Conservation (phyloP, 768 basidiomycete genomes). For the Strobilomyces dryophilus region DNA sequence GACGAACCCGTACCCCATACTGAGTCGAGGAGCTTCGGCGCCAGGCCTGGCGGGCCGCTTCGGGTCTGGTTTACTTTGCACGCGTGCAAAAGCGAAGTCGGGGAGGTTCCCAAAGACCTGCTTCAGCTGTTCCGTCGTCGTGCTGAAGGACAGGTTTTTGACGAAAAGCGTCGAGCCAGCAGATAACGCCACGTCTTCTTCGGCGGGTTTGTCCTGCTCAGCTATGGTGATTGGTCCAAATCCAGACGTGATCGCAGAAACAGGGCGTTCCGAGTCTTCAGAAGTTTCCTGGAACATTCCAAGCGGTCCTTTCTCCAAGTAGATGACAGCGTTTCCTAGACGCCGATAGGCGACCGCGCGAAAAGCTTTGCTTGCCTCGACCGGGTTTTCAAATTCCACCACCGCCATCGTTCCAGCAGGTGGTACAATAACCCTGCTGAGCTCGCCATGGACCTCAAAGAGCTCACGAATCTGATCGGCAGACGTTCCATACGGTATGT, state of each 20-base stretch:
- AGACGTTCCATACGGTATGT: conserved; percentile 90
- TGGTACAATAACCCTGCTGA: conserved; percentile 74
- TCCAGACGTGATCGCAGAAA: conserved; percentile 13
- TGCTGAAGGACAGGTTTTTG: conserved; percentile 95
- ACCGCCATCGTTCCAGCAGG: conserved; percentile 93
- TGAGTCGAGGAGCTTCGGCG: conserved; percentile 50
- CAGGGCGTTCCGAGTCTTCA: conserved; percentile 20
- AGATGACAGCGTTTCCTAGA: conserved; percentile 84
- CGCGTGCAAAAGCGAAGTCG: conserved; percentile 79
- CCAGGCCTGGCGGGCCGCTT: conserved; percentile 45
- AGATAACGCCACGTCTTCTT: conserved; percentile 40
- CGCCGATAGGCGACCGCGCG: conserved; percentile 81
- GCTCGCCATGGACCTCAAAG: conserved; percentile 70
- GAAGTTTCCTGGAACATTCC: conserved; percentile 66
- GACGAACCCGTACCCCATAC: conserved; percentile 96
- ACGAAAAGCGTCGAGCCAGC: conserved; percentile 84
- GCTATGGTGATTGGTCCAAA: conserved; percentile 38
- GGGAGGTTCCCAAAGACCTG: conserved; percentile 71
- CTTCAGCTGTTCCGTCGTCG: conserved; percentile 67
- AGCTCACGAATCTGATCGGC: conserved; percentile 70
- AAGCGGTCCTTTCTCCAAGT: conserved; percentile 88
- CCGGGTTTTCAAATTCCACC: conserved; percentile 74
- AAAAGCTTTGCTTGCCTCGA: conserved; percentile 74
- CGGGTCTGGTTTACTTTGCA: conserved; percentile 89
- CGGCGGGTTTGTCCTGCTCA: conserved; percentile 41